A percentile compares a stretch with the other conserved stretches of the same genome.
phyloP scores from a whole-genome alignment of 2,329 filamentous ascomycete species.

The Apiospora arundinis region DNA sequence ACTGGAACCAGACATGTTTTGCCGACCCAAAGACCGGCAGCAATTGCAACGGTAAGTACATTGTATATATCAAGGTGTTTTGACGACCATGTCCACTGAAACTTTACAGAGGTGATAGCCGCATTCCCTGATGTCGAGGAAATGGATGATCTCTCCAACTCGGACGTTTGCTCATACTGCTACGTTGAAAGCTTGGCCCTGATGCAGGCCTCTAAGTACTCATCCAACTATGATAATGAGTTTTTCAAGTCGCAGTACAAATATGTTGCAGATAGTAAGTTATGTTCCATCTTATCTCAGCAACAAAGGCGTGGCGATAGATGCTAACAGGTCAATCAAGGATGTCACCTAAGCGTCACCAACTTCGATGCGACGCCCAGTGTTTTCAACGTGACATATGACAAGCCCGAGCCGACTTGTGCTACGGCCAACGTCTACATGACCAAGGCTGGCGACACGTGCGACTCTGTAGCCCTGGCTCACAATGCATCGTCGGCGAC shows the following conservation, averaged over 20 bases:
- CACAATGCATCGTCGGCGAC: slow-evolving; percentile 10
- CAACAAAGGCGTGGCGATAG: not conserved
- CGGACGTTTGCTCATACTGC: slow-evolving; percentile 8
- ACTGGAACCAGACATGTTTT: slow-evolving; percentile 4
- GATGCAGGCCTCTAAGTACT: slow-evolving; percentile 7
- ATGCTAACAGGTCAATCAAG: not conserved
- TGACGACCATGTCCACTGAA: not conserved
- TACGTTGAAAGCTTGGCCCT: not conserved
- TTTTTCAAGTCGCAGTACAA: slow-evolving; percentile 6
- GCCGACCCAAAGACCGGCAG: not conserved
- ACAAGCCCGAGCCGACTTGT: not conserved
- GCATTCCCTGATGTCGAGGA: slow-evolving; percentile 1
- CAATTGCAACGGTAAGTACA: not conserved
- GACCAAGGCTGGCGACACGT: not conserved
- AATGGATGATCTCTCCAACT: not conserved
- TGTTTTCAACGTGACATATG: slow-evolving; percentile 6
- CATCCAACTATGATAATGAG: not conserved
- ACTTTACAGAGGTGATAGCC: slow-evolving; percentile 1
- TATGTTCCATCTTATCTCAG: not conserved
- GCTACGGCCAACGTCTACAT: not conserved
- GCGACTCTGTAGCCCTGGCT: not conserved
- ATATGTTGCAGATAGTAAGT: not conserved
- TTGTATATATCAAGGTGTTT: not conserved
- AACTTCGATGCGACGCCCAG: not conserved
- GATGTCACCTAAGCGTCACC: not conserved